Evolutionary conservation across 1,139 yeast genomes (phyloP).

Genomic region (Candida pseudoviswanathii): DNA sequence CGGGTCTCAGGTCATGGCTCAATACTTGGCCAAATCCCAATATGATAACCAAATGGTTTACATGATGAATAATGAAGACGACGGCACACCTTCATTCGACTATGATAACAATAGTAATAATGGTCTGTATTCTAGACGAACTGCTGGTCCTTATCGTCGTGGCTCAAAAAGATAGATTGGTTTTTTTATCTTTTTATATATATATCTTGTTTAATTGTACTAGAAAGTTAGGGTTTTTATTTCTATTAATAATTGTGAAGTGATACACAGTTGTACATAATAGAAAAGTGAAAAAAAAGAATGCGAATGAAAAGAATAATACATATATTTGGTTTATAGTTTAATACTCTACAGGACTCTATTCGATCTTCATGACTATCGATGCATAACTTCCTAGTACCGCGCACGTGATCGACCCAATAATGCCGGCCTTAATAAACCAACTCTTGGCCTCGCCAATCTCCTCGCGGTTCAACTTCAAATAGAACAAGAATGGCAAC

Average conservation of each 20-base stretch:
- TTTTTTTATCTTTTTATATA: not conserved
- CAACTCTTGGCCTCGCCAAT: conserved; percentile 39
- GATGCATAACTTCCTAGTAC: conserved; percentile 46
- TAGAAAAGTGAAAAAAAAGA: not conserved
- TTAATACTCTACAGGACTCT: not conserved
- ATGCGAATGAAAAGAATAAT: not conserved
- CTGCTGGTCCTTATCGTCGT: conserved; percentile 4
- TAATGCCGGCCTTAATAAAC: conserved; percentile 48
- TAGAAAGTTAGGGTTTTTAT: conserved; percentile 1
- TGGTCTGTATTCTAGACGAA: conserved; percentile 7
- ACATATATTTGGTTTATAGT: not conserved
- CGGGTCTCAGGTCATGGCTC: conserved; percentile 78
- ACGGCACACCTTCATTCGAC: conserved; percentile 4
- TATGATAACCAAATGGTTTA: conserved; percentile 46
- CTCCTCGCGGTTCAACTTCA: conserved; percentile 54
- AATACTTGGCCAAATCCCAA: conserved; percentile 70
- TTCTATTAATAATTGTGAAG: not conserved
- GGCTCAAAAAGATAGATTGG: not conserved
- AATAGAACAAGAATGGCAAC: conserved; percentile 73
- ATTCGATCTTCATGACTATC: conserved; percentile 13
- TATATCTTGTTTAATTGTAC: not conserved
- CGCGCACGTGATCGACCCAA: conserved; percentile 48
- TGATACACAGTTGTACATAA: not conserved
- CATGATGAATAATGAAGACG: conserved; percentile 15
- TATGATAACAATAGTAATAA: conserved; percentile 2